Evolutionary conservation across 768 basidiomycete genomes (phyloP), one percentile per base, ranked within the genome.

Genomic region (Ramaria rubella): DNA sequence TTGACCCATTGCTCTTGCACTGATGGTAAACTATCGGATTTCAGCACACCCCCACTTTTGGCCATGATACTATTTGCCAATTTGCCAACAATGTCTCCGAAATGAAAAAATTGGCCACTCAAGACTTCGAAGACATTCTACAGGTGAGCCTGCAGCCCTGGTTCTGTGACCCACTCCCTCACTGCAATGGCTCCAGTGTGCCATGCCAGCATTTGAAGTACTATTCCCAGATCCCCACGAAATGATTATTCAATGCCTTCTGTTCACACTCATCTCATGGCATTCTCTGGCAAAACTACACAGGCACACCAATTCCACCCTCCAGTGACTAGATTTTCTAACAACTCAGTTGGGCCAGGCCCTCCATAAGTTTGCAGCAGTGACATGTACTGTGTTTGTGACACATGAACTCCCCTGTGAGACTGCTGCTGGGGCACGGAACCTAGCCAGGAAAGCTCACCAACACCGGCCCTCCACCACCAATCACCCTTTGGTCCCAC

Each of bases 91-190:
- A 75, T 57, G 64, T 69, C 1, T 69, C 71, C 0, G 68, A 68
- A 19, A 68, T 75, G 66, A 70, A 69, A 42, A 67, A 72, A 30
- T 53, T 70, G 3, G 70, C 70, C 6, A 76, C 68, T 1, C 60
- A 69, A 0, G 71, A 78, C 45, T 78, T 72, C 52, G 73, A 77
- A 49, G 74, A 79, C 42, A 57, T 77, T 1, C 62, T 78, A 0
- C 75, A 77, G 68, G 77, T 64, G 5, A 33, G 8, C 31, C 31
- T 45, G 29, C 27, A 6, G 21, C 9, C 33, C 38, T 17, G 4
- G 8, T 17, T 46, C 40, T 52, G 9, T 23, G 5, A 27, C 29
- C 40, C 31, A n/a, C 12, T 14, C 40, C 52, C 42, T 30, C n/a
- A 14, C 3, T 15, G 4, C 5, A 5, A 6, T 57, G 9, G 17